Percentiles rank a stretch among this genome's conserved stretches.
Evolutionary conservation across 148 eudicot species (phyloP).

Genomic region (Rhododendron ovatum): DNA sequence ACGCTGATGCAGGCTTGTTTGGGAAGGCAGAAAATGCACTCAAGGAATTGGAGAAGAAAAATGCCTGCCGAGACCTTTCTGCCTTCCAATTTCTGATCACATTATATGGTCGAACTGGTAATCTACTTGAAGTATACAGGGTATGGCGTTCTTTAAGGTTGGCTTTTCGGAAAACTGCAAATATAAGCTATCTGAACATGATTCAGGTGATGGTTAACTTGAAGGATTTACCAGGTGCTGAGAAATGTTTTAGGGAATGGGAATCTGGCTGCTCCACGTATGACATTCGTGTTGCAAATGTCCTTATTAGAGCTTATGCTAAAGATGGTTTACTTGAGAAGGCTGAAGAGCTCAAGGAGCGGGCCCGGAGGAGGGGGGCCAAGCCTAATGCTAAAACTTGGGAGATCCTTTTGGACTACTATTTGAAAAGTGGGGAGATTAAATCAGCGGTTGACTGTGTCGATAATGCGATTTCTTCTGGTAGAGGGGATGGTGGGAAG

Average conservation of each 20-base stretch:
- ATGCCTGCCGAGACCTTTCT: constrained; percentile 37
- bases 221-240: constrained; percentile 92
- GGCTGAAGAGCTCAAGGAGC: constrained; percentile 56
- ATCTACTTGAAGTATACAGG: constrained; percentile 74
- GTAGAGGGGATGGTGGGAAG: constrained; percentile 64
- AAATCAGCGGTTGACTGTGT: constrained; percentile 56
- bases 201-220: constrained; percentile 71
- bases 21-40: constrained; percentile 83
- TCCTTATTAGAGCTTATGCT: constrained; percentile 58
- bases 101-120: constrained; percentile 70
- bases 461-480: constrained; percentile 50
- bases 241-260: constrained; percentile 87
- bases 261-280: constrained; percentile 51
- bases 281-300: constrained; percentile 78
- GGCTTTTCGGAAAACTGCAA: constrained; percentile 73
- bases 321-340: constrained; percentile 51
- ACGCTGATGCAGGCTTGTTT: constrained; percentile 51
- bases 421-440: constrained; percentile 53
- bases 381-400: constrained; percentile 89
- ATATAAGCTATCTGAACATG: constrained; percentile 76
- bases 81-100: constrained; percentile 81
- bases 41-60: constrained; percentile 81
- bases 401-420: constrained; percentile 69
- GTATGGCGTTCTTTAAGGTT: constrained; percentile 88
- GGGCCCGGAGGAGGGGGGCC: constrained; percentile 53